phyloP scores from a whole-genome alignment of 2,329 filamentous ascomycete genomes.

The Ascochyta rabiei region DNA sequence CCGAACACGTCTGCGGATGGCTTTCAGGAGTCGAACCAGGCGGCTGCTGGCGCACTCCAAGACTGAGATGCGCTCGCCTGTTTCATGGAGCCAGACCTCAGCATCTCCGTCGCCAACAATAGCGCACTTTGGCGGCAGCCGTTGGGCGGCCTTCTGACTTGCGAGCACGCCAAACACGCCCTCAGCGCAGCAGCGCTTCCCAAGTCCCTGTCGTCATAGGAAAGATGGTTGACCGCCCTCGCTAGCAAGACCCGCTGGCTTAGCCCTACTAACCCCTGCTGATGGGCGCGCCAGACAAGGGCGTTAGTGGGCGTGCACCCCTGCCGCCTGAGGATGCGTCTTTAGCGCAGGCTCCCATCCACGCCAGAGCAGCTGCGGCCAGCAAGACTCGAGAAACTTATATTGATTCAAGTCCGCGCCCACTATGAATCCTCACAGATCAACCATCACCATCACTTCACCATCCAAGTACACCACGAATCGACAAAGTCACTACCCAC shows the following conservation, averaged over 20 bases:
- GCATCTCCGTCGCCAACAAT: constrained; percentile 23
- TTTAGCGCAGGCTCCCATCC: constrained; percentile 36
- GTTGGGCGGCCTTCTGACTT: constrained; percentile 32
- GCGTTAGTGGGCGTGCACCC: constrained; percentile 17
- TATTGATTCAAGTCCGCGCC: constrained; percentile 38
- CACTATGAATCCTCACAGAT: constrained; percentile 27
- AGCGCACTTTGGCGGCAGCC: constrained; percentile 19
- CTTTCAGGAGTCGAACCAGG: constrained; percentile 26
- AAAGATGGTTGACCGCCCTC: constrained; percentile 39
- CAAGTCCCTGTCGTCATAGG: constrained; percentile 39
- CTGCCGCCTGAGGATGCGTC: constrained; percentile 11
- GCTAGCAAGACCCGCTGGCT: constrained; percentile 23
- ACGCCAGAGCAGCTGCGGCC: constrained; percentile 27
- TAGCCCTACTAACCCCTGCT: constrained; percentile 28
- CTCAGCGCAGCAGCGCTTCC: constrained; percentile 12
- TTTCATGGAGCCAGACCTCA: constrained; percentile 17
- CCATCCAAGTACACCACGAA: background rate
- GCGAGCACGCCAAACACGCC: constrained; percentile 25
- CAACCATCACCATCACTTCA: constrained; percentile 15
- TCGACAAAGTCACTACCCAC: constrained; percentile 22
- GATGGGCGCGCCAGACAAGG: constrained; percentile 19
- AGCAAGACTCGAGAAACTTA: constrained; percentile 37
- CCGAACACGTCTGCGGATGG: constrained; percentile 26
- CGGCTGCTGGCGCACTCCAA: constrained; percentile 33
- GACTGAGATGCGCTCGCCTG: constrained; percentile 8